Conservation (phyloP, 140 eudicot species). For the Cichorium intybus region DNA sequence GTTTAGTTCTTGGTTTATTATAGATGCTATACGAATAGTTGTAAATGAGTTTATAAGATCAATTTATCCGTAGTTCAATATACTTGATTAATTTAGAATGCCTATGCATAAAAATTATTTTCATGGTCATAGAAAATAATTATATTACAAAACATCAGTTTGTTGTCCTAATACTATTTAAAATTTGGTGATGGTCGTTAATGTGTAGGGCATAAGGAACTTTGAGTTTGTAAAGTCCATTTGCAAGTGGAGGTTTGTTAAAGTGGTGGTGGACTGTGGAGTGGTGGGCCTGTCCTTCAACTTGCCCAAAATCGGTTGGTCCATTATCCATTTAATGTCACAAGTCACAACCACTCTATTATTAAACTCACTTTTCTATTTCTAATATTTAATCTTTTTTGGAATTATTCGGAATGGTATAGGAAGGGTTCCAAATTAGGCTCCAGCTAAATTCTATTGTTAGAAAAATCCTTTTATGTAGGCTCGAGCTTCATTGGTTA, state of each 20-base stretch:
- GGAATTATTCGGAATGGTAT: background rate
- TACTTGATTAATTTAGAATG: background rate
- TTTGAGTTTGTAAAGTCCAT: slow-evolving; percentile 7
- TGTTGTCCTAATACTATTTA: background rate
- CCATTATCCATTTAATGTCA: slow-evolving; percentile 27
- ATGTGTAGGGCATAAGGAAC: slow-evolving; percentile 15
- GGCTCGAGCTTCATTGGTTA: too few species aligned
- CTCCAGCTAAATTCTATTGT: background rate
- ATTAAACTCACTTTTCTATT: background rate
- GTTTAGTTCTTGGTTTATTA: background rate
- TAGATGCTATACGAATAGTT: background rate
- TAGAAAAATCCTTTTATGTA: background rate
- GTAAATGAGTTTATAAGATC: background rate
- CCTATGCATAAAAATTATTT: background rate
- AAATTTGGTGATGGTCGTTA: background rate
- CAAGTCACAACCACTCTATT: slow-evolving; percentile 24
- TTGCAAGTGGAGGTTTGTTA: slow-evolving; percentile 8
- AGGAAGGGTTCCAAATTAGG: background rate
- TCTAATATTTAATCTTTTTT: background rate
- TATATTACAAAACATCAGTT: background rate
- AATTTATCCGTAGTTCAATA: too few species aligned
- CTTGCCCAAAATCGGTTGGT: slow-evolving; percentile 3
- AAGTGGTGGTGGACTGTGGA: background rate
- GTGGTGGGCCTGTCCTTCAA: slow-evolving; percentile 30
- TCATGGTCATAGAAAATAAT: background rate